Conservation (phyloP, 1,284 basidiomycete genomes). For the Pseudozyma sp. region DNA sequence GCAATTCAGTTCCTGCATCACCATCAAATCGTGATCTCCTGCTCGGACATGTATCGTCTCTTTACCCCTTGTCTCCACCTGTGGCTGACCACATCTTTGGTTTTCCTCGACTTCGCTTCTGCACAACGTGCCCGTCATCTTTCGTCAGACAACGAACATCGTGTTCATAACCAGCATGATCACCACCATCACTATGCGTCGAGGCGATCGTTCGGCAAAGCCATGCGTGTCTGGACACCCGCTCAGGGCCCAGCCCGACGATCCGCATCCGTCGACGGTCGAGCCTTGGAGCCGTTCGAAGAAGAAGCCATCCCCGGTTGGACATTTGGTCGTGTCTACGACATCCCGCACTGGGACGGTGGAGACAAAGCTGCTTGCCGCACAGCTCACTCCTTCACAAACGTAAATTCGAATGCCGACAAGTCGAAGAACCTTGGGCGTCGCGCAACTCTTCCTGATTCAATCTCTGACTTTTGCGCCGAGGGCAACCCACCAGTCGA, state of each 20-base stretch:
- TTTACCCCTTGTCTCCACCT: not conserved
- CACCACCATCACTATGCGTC: not conserved
- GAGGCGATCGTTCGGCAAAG: conserved; percentile 17
- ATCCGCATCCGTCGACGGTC: conserved; percentile 2
- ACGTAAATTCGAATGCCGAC: not conserved
- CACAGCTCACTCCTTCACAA: not conserved
- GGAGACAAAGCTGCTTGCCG: conserved; percentile 24
- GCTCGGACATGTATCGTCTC: not conserved
- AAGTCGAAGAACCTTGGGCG: too few species aligned
- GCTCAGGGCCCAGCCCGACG: conserved; percentile 20
- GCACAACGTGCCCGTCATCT: not conserved
- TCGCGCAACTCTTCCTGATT: too few species aligned
- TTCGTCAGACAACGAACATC: not conserved
- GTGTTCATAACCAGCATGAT: not conserved
- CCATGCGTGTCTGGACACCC: conserved; percentile 28
- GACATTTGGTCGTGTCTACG: conserved; percentile 18
- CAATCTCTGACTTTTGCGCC: conserved; percentile 13
- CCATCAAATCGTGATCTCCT: too few species aligned
- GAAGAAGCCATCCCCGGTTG: conserved; percentile 20
- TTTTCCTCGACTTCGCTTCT: not conserved
- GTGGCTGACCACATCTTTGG: not conserved
- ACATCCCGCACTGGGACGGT: conserved; percentile 29
- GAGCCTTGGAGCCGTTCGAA: conserved; percentile 18
- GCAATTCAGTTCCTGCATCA: too few species aligned
- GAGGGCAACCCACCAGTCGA: conserved; percentile 17